Evolutionary conservation across 495 filamentous ascomycete genomes (phyloP), one percentile per base, ranked within the genome.

Genomic region (Aspergillus funiculosus): DNA sequence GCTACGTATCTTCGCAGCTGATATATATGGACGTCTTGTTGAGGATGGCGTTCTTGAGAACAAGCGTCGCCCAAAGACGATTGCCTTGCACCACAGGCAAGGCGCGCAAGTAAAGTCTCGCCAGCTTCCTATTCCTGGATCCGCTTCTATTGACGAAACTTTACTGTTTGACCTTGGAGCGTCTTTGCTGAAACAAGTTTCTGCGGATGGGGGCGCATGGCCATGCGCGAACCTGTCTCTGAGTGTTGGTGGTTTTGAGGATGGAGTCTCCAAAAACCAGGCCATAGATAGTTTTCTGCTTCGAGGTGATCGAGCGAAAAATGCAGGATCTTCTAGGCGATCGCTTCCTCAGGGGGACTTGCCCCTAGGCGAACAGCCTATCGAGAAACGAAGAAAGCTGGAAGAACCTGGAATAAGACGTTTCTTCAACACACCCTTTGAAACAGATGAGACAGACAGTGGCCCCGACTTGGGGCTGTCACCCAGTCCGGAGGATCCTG

Each of bases 31-130:
- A 15, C 80, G 92, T 35, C 73, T 96, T 21, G 84, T 94, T 5
- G 90, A 97, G 52, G 92, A 96, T 63, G 91, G 90, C 26, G 82
- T 94, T 11, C 68, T 94, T 52, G 91, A 95, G 60, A 83, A 94
- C 60, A 89, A 82, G 66, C 79, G 92, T 20, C 76, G 89, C 43
- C 92, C 92, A 4, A 87, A 80, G 60, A 87, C 83, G 0, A 82
- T 95, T 48, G 87, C 85, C 50, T 66, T 98, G 39, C 85, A 92
- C 57, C 82, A 92, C 60, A 75, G 86, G 21, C 77, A 85, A 58
- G 78, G 76, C 21, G 72, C 68, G 2, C 85, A 87, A 60, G 82
- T 79, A 31, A 79, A 82, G 43, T 88, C 83, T 27, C 80, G 83
- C 21, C 80, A 83, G 58, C 69, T 73, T 15, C 78, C 87, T 10